Base-by-base conservation (phyloP, 495 filamentous ascomycete species). In the Pseudomonodictys pantanalensis region DNA sequence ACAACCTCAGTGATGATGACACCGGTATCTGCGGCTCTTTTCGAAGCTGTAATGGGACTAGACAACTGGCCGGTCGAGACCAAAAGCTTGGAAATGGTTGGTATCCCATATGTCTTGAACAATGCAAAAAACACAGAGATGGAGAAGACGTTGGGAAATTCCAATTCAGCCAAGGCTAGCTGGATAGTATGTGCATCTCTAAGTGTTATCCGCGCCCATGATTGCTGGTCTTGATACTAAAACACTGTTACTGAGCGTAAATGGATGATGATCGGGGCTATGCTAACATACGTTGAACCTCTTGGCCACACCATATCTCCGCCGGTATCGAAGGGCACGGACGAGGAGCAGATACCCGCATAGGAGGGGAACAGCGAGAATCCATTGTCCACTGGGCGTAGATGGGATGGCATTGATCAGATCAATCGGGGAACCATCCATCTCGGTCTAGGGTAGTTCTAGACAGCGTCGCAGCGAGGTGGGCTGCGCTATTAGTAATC, bases 71-170 rank as follows among this genome's bases (percentile, higher is more conserved):
- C 77, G 3, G 85, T 87, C 25, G 75, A 75, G 0, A 78, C 75
- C 22, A 89, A 76, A 0, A 87, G 68, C 24, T 66, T 68, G 3
- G 81, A 83, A 42, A 87, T 87, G 24, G 79, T 77, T 0, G 84
- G 83, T 44, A 89, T 81, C 8, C 81, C 84, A 56, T 89, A 89
- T 12, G 86, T 87, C 81, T 84, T 58, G 43, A 73, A 60, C 0
- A 72, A 23, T 0, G 68, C 68, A 47, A 69, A 35, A 2, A 67
- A n/a, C 3, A 67, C 62, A 0, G 69, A 62, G 2, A 64, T 53
- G 1, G 52, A 43, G 29, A 66, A 66, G 3, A 60, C n/a, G 7
- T 44, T 51, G 28, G 71, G 71, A 46, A 73, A 73, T 23, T 73
- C 71, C 7, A 69, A 47, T 48, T 72, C 68, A 1, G 62, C 56